phyloP scores from a whole-genome alignment of 2,329 filamentous ascomycete genomes.

The Colletotrichum sp. region DNA sequence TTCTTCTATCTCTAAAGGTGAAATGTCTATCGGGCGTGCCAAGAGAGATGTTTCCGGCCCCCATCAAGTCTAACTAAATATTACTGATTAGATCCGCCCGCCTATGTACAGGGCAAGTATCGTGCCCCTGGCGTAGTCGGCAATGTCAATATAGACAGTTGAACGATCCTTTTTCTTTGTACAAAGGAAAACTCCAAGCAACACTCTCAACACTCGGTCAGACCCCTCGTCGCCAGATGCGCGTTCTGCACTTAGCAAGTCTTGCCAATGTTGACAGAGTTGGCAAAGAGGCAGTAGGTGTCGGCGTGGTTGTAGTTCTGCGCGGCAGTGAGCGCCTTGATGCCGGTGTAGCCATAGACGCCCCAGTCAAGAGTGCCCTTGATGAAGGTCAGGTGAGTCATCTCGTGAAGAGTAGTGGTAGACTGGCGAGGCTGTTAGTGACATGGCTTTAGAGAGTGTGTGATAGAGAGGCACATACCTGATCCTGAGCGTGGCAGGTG shows the following conservation, averaged over 20 bases:
- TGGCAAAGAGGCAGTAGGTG: slow-evolving; percentile 22
- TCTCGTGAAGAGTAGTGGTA: slow-evolving; percentile 70
- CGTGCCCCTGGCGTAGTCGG: background rate
- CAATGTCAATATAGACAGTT: background rate
- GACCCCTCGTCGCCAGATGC: background rate
- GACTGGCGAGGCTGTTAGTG: slow-evolving; percentile 62
- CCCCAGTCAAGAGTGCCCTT: slow-evolving; percentile 52
- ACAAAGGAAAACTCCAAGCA: background rate
- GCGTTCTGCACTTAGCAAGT: background rate
- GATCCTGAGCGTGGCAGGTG: slow-evolving; percentile 57
- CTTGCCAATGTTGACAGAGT: slow-evolving; percentile 12
- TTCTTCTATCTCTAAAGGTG: slow-evolving; percentile 4
- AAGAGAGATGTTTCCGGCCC: background rate
- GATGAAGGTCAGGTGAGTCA: slow-evolving; percentile 62
- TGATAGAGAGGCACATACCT: slow-evolving; percentile 47
- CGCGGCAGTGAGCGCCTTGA: background rate
- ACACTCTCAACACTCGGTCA: background rate
- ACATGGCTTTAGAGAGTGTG: slow-evolving; percentile 22
- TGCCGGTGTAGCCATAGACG: slow-evolving; percentile 21
- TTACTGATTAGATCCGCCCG: background rate
- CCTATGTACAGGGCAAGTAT: background rate
- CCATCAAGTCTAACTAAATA: background rate
- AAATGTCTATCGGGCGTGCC: background rate
- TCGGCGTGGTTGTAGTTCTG: slow-evolving; percentile 24
- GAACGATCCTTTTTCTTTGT: background rate